Evolutionary conservation across 1,139 yeast genomes (phyloP), one percentile per base, ranked within the genome.

Genomic region (Hyphopichia fennica): DNA sequence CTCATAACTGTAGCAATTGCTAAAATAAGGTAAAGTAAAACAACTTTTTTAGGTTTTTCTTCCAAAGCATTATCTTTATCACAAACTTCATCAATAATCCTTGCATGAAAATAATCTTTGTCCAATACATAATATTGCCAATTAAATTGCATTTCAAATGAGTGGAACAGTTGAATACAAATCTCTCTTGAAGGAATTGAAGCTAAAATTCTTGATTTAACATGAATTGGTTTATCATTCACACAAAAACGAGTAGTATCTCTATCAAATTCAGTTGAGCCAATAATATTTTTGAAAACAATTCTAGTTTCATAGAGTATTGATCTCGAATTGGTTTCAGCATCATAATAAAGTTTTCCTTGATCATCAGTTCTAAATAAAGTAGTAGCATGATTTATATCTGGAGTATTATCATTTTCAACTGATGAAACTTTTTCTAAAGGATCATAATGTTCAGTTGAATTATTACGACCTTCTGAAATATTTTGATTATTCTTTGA

Each of bases 1-100:
- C 55, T 17, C 19, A 19, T 19, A 9, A 35, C 7, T 3, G 20
- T 14, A 10, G 19, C 37, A 14, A 35, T 25, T 19, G 37, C 37
- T 35, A 35, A 25, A 6, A 35, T 17, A 13, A 35, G 23, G 14
- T 35, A 35, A 16, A 35, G 13, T 25, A 35, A 32, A 32, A 32
- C n/a, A n/a, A n/a, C n/a, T n/a, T n/a, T 25, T 25, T 25, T 5
- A 8, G 11, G 13, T 25, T 25, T 25, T 25, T n/a, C n/a, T n/a
- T n/a, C n/a, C n/a, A n/a, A n/a, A n/a, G n/a, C n/a, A n/a, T n/a
- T n/a, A n/a, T n/a, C n/a, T n/a, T n/a, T n/a, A n/a, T n/a, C n/a
- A n/a, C n/a, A n/a, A n/a, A n/a, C n/a, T n/a, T n/a, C n/a, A n/a
- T n/a, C n/a, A n/a, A n/a, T n/a, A n/a, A n/a, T n/a, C n/a, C n/a